Base-by-base conservation (phyloP, 176 grass and related monocot genomes). In the Areca catechu region DNA sequence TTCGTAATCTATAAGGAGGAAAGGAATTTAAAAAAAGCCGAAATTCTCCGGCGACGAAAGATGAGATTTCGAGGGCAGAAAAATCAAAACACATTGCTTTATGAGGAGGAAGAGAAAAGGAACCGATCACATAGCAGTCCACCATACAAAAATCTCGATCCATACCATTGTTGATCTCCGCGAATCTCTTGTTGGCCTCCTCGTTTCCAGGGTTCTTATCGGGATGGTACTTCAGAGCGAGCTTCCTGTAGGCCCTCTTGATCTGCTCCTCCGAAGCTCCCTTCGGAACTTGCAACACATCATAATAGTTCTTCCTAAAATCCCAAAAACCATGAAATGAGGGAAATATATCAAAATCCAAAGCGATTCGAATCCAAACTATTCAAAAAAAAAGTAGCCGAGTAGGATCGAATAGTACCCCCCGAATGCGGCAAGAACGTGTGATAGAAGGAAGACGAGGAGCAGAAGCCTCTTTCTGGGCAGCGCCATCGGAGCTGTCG, bases 251-350 rank as follows among this genome's bases (percentile, higher is more conserved):
- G 0, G 93, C 83, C 58, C 93, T 64, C 81, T 98, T 98, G 76
- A 98, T 92, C 93, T 98, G 93, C 61, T 98, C 93, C 54, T 98
- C 93, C 2, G 87, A 83, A 16, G 93, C 87, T 21, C 93, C 81
- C 79, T 88, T 91, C 57, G 93, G 53, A 28, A 98, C 84, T 72
- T 92, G 84, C 53, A 98, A 72, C 51, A 92, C 63, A 75, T 98
- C 93, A 80, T 98, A 98, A 78, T 81, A 98, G 73, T 59, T 98
- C 77, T 98, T 98, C 48, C 93, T 98, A 60, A 15, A 59, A 69
- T 18, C 7, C 48, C 50, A 7, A 67, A 15, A 10, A 43, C 2
- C 34, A 43, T 2, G 0, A 43, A 43, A 43, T 43, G 14, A 12
- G 3, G 7, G 34, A 43, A 43, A 43, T 12, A 14, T 14, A 43